Evolutionary conservation across 768 basidiomycete species (phyloP), one percentile per base, ranked within the genome.

Genomic region (Amanita jacksonii): DNA sequence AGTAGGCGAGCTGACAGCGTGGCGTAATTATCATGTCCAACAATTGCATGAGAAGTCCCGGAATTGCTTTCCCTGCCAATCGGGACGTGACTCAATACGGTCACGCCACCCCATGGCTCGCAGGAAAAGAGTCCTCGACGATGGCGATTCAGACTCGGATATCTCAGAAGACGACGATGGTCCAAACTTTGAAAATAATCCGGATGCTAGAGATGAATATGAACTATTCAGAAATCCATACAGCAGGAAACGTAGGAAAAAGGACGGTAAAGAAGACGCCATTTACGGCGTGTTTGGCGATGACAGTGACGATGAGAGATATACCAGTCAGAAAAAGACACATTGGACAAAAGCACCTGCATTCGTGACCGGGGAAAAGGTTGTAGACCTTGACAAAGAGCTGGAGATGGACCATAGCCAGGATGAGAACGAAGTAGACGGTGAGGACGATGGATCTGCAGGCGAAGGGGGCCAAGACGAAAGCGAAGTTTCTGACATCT

Each of bases 261-360:
- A 62, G 59, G 69, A 76, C 45, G 77, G 68, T 19, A 81, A 80
- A 55, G 84, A 90, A 43, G 80, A 81, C 48, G 78, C 78, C 1
- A 61, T 78, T n/a, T 86, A 87, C 53, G 87, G 86, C 3, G 65
- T 85, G 0, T 88, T 85, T 61, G 83, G 66, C 1, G 76, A 79
- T 4, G 77, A 84, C 43, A 81, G 79, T 50, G 82, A 85, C 18
- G 75, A 80, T 16, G 84, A 82, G 40, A 68, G 62, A 19, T 54
- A 54, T 36, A 57, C 49, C 15, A 51, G 47, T 15, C 53, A 56
- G 43, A 73, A 68, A 57, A 72, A 66, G 52, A 72, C 63, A 13
- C 75, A 85, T 59, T 86, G 85, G 77, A 72, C 83, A 19, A 84
- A 80, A 64, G 79, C 81, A 2, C 86, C 86, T 9, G 73, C 81